Conservation (phyloP, 202 grass and related monocot species). For the Cymbopogon flexuosus region DNA sequence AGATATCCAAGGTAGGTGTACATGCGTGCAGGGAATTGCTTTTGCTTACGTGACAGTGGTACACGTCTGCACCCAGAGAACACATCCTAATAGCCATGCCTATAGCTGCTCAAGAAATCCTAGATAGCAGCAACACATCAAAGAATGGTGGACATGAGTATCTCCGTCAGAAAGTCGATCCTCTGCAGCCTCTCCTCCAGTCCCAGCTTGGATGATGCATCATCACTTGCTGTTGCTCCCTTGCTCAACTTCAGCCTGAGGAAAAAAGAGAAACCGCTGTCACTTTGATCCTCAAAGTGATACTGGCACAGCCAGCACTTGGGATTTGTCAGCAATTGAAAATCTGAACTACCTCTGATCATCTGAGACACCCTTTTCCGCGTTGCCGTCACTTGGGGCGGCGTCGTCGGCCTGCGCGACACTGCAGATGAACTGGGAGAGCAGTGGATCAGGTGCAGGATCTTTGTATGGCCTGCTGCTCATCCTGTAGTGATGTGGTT, state of each 20-base stretch:
- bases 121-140: slow-evolving; percentile 7
- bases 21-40: background rate
- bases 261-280: background rate
- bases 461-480: slow-evolving; percentile 32
- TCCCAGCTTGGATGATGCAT: slow-evolving; percentile 35
- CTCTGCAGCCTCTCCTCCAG: slow-evolving; percentile 70
- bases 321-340: background rate
- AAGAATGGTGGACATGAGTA: slow-evolving; percentile 67
- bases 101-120: background rate
- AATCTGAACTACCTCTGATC: slow-evolving; percentile 28
- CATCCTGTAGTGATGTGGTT: slow-evolving; percentile 23
- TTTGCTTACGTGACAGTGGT: background rate
- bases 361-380: background rate
- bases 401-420: background rate
- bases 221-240: background rate
- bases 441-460: slow-evolving; percentile 58
- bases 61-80: background rate
- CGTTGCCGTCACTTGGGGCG: background rate
- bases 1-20: background rate
- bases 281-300: background rate
- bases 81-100: background rate
- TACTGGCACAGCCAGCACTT: background rate
- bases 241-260: slow-evolving; percentile 34
- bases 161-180: slow-evolving; percentile 60
- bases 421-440: slow-evolving; percentile 68